Base-by-base conservation (phyloP, 495 filamentous ascomycete species). In the Penicillium argentinense region DNA sequence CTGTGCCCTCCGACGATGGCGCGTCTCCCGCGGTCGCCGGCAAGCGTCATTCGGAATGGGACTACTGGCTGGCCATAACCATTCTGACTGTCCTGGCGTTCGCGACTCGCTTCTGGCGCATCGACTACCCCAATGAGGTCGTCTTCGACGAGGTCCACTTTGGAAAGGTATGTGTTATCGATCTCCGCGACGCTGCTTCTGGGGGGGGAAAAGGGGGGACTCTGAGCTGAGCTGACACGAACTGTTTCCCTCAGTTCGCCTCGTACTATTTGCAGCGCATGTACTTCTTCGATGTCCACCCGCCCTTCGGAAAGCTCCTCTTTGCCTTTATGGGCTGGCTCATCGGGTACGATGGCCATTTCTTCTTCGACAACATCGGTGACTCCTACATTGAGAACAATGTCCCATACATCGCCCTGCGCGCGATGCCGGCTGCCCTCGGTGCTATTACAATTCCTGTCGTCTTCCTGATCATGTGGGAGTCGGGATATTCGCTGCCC, bases 111-210 rank as follows among this genome's bases (percentile, higher is more conserved):
- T 99, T 97, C 72, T 97, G 85, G 78, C 91, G 88, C 44, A 95
- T 99, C 63, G 86, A 78, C 47, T 90, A 96, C 69, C 93, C 93
- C 9, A 86, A 93, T 62, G 85, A 97, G 69, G 93, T 99, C 19
- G 95, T 99, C 28, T 99, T 99, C 63, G 93, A 99, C 56, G 93
- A 99, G 69, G 93, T 99, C 36, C 93, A 99, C 70, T 99, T 99
- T 69, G 93, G 93, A 72, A 99, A 99, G 86, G 93, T 96, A 77
- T 53, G 77, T 45, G 17, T 9, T 42, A 25, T 45, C 18, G 29
- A 42, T 41, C 49, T 39, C 36, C 14, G 39, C 32, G 26, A 13
- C 21, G 9, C 9, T 30, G 13, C 22, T 42, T 33, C 24, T 11
- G 33, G 17, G 12, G 34, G 33, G 17, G 12, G 34, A 16, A 60